Conservation (phyloP, 192 early-diverging fungal genomes). For the Backusella australiensis region DNA sequence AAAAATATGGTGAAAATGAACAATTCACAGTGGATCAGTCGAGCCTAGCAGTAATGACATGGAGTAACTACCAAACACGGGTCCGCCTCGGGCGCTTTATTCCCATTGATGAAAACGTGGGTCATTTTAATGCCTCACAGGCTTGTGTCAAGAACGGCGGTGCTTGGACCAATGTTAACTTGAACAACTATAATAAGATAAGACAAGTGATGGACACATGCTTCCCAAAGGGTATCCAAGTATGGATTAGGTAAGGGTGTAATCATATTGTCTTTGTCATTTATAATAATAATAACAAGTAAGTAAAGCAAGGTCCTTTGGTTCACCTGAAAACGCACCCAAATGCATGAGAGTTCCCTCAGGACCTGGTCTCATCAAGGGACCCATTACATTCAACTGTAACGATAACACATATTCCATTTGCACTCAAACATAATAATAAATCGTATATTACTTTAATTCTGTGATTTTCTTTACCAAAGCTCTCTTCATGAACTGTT, state of each 20-base stretch:
- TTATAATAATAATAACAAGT: background rate
- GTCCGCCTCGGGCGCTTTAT: too few relatives aligned
- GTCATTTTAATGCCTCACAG: background rate
- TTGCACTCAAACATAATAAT: background rate
- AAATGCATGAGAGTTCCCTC: background rate
- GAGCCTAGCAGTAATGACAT: too few relatives aligned
- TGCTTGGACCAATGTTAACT: background rate
- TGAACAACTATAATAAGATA: background rate
- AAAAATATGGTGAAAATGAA: too few relatives aligned
- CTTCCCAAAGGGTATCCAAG: background rate
- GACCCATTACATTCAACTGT: background rate
- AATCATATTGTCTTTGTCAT: background rate
- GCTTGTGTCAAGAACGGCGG: background rate
- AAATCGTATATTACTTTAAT: constrained; percentile 11
- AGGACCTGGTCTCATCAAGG: background rate
- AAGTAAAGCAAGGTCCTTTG: background rate
- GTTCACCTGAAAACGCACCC: background rate
- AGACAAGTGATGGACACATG: background rate
- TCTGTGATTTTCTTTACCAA: constrained; percentile 67
- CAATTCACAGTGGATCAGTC: too few relatives aligned
- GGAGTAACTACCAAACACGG: too few relatives aligned
- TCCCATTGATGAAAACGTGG: background rate
- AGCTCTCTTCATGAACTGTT: constrained; percentile 88
- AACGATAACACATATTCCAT: background rate
- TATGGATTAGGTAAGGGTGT: background rate